Conservation (phyloP, 2,329 filamentous ascomycete species). For the Pseudogymnoascus pannorum region DNA sequence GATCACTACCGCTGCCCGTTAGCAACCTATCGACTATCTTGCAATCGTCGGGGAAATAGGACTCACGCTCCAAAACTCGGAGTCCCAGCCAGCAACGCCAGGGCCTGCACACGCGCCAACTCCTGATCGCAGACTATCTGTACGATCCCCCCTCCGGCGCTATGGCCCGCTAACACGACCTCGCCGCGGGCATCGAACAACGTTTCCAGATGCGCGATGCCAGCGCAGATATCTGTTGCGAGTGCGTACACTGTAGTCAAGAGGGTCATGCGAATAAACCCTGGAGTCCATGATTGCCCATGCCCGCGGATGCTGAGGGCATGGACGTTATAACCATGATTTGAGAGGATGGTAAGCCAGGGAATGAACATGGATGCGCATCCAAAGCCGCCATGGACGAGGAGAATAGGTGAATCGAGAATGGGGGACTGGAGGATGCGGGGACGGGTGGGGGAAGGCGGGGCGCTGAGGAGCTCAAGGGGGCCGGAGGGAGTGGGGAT, state of each 20-base stretch:
- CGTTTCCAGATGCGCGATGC: conserved; percentile 7
- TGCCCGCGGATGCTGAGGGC: conserved; percentile 36
- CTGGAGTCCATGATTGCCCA: conserved; percentile 33
- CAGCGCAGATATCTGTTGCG: conserved; percentile 15
- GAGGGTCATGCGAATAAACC: conserved; percentile 32
- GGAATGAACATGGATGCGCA: conserved; percentile 33
- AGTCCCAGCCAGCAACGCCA: conserved; percentile 32
- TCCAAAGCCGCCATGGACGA: conserved; percentile 36
- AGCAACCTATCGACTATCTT: not conserved
- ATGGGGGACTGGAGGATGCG: not conserved
- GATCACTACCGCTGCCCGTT: conserved; percentile 13
- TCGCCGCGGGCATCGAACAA: conserved; percentile 19
- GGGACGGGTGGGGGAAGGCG: not conserved
- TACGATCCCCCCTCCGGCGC: conserved; percentile 33
- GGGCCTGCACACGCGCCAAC: conserved; percentile 27
- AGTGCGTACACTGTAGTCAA: conserved; percentile 14
- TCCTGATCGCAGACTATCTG: conserved; percentile 33
- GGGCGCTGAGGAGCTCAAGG: conserved; percentile 32
- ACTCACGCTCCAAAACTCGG: conserved; percentile 35
- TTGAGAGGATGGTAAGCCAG: conserved; percentile 33
- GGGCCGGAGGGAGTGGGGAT: conserved; percentile 29
- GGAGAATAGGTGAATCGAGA: conserved; percentile 30
- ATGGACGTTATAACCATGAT: conserved; percentile 31
- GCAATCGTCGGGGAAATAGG: not conserved
- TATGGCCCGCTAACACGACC: conserved; percentile 33